Base-by-base conservation (phyloP, 305 asterid species). In the Petunia hybrid region DNA sequence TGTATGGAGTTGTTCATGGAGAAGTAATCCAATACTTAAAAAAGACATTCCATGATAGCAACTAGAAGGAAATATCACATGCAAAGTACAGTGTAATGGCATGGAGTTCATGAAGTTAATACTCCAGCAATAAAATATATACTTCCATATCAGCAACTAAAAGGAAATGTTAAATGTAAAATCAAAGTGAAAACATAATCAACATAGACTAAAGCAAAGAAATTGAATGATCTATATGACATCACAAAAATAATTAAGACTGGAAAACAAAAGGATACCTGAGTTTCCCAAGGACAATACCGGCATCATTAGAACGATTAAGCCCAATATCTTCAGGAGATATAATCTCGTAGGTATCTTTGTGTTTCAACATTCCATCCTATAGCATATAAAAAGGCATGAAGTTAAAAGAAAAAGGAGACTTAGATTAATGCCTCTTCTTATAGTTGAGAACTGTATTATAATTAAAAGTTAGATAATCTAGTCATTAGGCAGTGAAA, bases 281-380 rank as follows among this genome's bases (percentile, higher is more conserved):
- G 82, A 96, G 97, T 89, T 96, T 96, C 68, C 99, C 99, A 38
- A 96, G 99, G 78, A 92, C 97, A 83, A 96, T 92, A 68, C 99
- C 99, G 76, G 98, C 95, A 85, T 96, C 98, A 84, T 84, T 93
- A 74, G 91, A 86, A 45, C 98, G 98, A 67, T 82, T 84, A 83
- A 93, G 99, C 83, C 99, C 99, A 86, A 96, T 87, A 88, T 96
- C 99, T 88, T 96, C 97, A 53, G 98, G 98, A 84, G 97, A 89
- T 38, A 95, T 93, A 76, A 94, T 96, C 89, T 96, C 99, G 82
- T 96, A 96, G 64, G 99, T 96, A 79, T 86, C 89, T 86, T 89
- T 96, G 85, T 94, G 85, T 89, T 96, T 96, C 80, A 96, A 95
- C 99, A 96, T 96, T 85, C 99, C 99, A 85, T 94, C 98, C 97